Percentiles rank a stretch among this genome's conserved stretches.
phyloP scores from a whole-genome alignment of 2,329 filamentous ascomycete species.

The Ascochyta clinopodiicola region DNA sequence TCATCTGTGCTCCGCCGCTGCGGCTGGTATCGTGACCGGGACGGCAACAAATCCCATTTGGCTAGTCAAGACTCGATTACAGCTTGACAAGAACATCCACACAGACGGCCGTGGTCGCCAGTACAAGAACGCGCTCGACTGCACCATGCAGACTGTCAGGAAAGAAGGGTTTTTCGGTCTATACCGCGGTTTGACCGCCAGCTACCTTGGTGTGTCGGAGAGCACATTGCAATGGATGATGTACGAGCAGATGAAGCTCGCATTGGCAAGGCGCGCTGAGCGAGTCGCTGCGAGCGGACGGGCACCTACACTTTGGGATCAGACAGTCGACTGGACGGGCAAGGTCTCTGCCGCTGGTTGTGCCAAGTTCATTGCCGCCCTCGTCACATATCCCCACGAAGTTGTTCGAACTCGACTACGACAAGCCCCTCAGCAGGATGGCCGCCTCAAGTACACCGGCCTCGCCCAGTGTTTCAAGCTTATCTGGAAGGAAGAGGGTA shows the following conservation, averaged over 20 bases:
- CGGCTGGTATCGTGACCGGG: conserved; percentile 82
- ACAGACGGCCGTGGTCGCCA: conserved; percentile 66
- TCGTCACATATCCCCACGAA: conserved; percentile 92
- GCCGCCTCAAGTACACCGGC: conserved; percentile 83
- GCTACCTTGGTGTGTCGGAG: conserved; percentile 89
- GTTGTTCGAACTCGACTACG: conserved; percentile 83
- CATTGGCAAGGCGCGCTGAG: conserved; percentile 70
- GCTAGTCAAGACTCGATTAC: conserved; percentile 91
- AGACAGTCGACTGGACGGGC: conserved; percentile 77
- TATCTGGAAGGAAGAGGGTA: conserved; percentile 86
- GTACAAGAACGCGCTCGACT: conserved; percentile 90
- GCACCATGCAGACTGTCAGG: conserved; percentile 79
- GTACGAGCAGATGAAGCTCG: conserved; percentile 89
- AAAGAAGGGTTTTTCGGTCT: conserved; percentile 82
- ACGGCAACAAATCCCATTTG: conserved; percentile 96
- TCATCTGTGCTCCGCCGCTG: conserved; percentile 76
- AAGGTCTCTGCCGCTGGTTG: conserved; percentile 79
- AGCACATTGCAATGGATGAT: conserved; percentile 92
- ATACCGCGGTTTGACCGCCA: conserved; percentile 89
- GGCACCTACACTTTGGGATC: conserved; percentile 73
- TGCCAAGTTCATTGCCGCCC: conserved; percentile 83
- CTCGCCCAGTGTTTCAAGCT: conserved; percentile 86
- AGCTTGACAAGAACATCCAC: conserved; percentile 86
- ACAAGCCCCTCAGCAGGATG: conserved; percentile 77
- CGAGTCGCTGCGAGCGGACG: conserved; percentile 62